Evolutionary conservation across 805 yeast genomes (phyloP), one percentile per base, ranked within the genome.

Genomic region (Candida odintsovae): DNA sequence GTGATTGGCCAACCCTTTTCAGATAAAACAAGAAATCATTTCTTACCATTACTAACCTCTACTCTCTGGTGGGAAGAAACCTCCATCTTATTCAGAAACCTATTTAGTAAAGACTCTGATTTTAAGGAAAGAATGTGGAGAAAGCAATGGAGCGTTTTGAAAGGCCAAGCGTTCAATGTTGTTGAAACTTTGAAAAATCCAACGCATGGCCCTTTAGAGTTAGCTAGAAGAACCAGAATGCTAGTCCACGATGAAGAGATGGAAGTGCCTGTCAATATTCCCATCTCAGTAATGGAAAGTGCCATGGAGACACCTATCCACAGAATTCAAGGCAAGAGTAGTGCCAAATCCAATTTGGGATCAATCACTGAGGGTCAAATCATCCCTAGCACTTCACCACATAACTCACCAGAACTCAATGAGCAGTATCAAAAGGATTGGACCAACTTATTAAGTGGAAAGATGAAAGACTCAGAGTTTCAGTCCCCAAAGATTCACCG

Each of bases 101-200:
- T 79, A 41, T 78, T 82, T 51, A 64, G 72, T 41, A 66, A 73
- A 37, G 90, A 84, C 56, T 59, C 71, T 0, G 86, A 82, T 47
- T 84, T 82, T 60, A 80, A 76, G 50, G 78, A 76, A 46, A 64
- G 87, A 38, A 73, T 83, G 80, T 85, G 86, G 80, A 68, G 63
- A 26, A 76, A 76, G 48, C 90, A 85, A 54, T 70, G 83, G 69
- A 82, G 86, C 0, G 83, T 85, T 3, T 56, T 84, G 57, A 84
- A 84, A 57, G 92, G 90, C 0, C 90, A 85, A 58, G 87, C 90
- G 0, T 83, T 82, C 66, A 83, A 83, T 52, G 83, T 84, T 3
- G 84, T 83, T 4, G 88, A 85, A 54, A 72, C 83, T 1, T 61
- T 84, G 44, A 79, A 79, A 55, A 65, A 67, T 28, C 68, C 72